phyloP scores from a whole-genome alignment of 1,284 basidiomycete genomes.

The Abortiporus biennis region DNA sequence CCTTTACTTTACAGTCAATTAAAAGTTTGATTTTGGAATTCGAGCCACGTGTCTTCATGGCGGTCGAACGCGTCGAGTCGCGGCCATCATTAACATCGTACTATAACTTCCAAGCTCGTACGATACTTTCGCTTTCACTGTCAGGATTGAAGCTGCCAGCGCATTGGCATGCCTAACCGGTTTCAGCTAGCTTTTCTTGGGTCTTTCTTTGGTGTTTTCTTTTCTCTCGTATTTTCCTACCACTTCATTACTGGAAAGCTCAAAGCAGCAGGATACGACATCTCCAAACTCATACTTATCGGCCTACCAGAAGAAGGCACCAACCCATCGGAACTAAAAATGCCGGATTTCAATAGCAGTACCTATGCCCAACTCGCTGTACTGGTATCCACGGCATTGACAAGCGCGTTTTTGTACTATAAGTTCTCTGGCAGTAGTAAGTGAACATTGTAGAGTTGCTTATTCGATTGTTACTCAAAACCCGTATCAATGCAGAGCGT shows the following conservation, averaged over 20 bases:
- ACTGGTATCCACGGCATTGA: slow-evolving; percentile 30
- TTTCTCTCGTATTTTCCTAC: slow-evolving; percentile 37
- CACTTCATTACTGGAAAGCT: slow-evolving; percentile 39
- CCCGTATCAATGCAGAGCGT: slow-evolving; percentile 32
- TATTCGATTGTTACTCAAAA: not conserved
- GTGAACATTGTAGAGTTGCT: no score
- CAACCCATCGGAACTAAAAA: slow-evolving; percentile 5
- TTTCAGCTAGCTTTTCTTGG: slow-evolving; percentile 45
- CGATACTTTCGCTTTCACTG: no score
- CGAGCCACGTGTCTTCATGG: no score
- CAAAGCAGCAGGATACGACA: slow-evolving; percentile 47
- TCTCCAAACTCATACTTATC: slow-evolving; percentile 55
- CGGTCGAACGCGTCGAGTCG: no score
- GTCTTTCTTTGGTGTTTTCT: slow-evolving; percentile 43
- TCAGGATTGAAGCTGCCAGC: no score
- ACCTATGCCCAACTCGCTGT: slow-evolving; percentile 30
- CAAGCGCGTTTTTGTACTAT: slow-evolving; percentile 33
- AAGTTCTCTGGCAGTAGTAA: slow-evolving; percentile 35
- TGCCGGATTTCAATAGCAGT: slow-evolving; percentile 13
- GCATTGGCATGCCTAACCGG: slow-evolving; percentile 32
- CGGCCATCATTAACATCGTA: no score
- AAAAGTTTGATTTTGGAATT: no score
- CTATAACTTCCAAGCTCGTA: no score
- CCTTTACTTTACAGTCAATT: no score
- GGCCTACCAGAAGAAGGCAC: slow-evolving; percentile 38